Conservation (phyloP, 345 rosid species). For the Camelina neglecta region DNA sequence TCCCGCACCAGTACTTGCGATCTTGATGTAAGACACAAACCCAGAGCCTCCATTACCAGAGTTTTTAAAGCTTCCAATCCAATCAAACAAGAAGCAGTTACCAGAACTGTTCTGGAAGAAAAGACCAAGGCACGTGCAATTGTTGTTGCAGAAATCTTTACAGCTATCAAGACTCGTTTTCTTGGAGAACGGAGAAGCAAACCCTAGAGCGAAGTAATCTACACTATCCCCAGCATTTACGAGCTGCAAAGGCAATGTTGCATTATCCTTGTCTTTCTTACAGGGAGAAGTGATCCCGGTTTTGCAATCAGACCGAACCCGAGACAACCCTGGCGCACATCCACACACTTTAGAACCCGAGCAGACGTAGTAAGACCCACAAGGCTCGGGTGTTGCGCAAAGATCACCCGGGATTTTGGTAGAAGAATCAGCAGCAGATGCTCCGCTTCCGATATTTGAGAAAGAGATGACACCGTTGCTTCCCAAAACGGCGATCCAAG, state of each 20-base stretch:
- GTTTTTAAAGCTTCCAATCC: constrained; percentile 66
- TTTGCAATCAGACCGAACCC: constrained; percentile 49
- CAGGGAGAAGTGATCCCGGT: constrained; percentile 67
- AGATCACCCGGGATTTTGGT: constrained; percentile 67
- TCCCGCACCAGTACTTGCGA: constrained; percentile 42
- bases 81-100: constrained; percentile 73
- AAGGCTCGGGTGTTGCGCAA: constrained; percentile 75
- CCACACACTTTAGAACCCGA: constrained; percentile 55
- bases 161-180: constrained; percentile 66
- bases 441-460: constrained; percentile 49
- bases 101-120: constrained; percentile 73
- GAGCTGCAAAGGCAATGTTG: constrained; percentile 52
- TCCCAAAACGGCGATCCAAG: constrained; percentile 80
- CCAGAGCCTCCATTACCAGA: constrained; percentile 45
- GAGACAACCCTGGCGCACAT: constrained; percentile 62
- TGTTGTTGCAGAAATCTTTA: constrained; percentile 61
- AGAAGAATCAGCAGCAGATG: constrained; percentile 41
- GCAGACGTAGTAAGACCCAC: constrained; percentile 64
- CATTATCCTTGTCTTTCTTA: constrained; percentile 31
- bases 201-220: constrained; percentile 67
- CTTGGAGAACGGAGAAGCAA: constrained; percentile 55
- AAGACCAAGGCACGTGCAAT: constrained; percentile 81
- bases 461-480: constrained; percentile 69
- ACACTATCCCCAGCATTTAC: constrained; percentile 59
- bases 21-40: constrained; percentile 65